Conservation (phyloP, 768 basidiomycete species). For the Naganishia onofrii region DNA sequence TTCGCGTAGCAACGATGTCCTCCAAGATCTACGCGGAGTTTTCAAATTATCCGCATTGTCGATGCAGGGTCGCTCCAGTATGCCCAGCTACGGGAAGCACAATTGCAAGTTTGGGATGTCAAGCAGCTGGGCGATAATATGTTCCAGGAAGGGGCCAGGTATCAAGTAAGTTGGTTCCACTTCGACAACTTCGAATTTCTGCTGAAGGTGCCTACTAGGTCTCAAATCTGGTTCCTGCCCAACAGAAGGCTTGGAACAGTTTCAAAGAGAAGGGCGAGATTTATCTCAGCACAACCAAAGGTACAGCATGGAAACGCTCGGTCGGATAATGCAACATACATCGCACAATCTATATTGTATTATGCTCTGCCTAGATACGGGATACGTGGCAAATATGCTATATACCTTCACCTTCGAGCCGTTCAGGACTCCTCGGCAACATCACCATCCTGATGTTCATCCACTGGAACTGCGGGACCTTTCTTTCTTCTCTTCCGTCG, state of each 20-base stretch:
- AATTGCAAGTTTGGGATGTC: conserved; percentile 82
- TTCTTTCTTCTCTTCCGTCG: conserved; percentile 33
- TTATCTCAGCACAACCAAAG: conserved; percentile 29
- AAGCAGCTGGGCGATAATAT: conserved; percentile 57
- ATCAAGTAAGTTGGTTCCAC: conserved; percentile 58
- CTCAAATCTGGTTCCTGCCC: conserved; percentile 29
- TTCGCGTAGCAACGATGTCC: conserved; percentile 62
- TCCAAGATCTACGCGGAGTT: conserved; percentile 68
- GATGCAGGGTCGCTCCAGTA: conserved; percentile 60
- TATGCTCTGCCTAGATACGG: background rate
- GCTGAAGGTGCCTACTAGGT: conserved; percentile 6
- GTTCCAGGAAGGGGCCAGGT: conserved; percentile 66
- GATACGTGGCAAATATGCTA: background rate
- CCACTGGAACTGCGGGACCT: conserved; percentile 11
- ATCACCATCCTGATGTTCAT: background rate
- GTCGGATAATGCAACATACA: background rate
- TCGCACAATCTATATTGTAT: background rate
- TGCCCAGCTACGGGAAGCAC: conserved; percentile 62
- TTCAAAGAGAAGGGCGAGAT: conserved; percentile 24
- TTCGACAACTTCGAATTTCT: background rate
- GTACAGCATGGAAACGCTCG: conserved; percentile 29
- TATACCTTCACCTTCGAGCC: background rate
- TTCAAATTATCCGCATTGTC: conserved; percentile 68
- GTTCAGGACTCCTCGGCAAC: background rate
- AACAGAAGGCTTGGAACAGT: conserved; percentile 27